Evolutionary conservation across 805 yeast species (phyloP), one percentile per base, ranked within the genome.

Genomic region (Candida yuanshanica): DNA sequence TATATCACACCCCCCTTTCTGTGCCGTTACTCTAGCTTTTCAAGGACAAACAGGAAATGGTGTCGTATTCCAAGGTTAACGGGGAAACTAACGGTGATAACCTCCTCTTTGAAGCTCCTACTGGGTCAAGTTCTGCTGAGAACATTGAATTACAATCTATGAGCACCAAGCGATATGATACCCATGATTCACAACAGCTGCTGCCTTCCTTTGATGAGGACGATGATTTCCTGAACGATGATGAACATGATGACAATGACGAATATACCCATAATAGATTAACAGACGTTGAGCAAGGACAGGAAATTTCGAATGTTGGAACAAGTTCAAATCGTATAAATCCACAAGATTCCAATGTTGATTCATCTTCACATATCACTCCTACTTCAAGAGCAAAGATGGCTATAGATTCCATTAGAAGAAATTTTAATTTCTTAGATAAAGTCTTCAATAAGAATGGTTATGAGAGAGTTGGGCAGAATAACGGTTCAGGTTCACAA

Each of bases 371-470:
- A 2, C 8, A 17, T 18, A 17, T 13, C 23, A 6, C 7, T 13
- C 16, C 21, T 11, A n/a, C 35, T 20, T 31, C 42, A 16, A 41
- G 24, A 20, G 12, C 42, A 16, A 31, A 27, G n/a, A 11, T 40
- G 5, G 14, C 48, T 17, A 43, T 56, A 11, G 41, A 45, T 35
- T 41, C 45, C 17, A 52, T 65, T 14, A 64, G 69, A 9, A 59
- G 60, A 37, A 60, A 61, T 39, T 68, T 68, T 48, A 69, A 69
- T 46, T 55, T 67, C 9, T 43, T 68, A 17, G 74, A 68, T 48
- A 53, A 64, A 35, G 39, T 65, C 2, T 66, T 65, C 45, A 11
- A 20, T n/a, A 31, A 31, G 12, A 17, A 10, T n/a, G 21, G 21
- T 18, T 31, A 55, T 49, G 42, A 33, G 40, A 22, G 21, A 44